Conservation (phyloP, 495 filamentous ascomycete genomes). For the Penicillium verhagenii region DNA sequence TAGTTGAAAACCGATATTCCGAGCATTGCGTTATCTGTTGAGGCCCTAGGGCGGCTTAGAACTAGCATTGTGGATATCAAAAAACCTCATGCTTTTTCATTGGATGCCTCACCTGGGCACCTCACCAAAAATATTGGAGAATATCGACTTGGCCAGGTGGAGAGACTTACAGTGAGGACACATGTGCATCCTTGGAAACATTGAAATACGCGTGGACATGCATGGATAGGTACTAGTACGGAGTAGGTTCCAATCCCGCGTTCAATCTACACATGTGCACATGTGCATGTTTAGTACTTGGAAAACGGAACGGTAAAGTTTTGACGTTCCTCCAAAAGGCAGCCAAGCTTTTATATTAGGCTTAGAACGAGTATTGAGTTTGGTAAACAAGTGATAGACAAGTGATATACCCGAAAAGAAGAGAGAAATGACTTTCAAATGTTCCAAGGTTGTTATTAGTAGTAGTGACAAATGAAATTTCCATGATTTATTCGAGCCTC, state of each 20-base stretch:
- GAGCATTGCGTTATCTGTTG: not conserved
- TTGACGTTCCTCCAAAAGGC: not conserved
- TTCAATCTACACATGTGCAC: not conserved
- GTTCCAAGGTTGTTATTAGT: no score
- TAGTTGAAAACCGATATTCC: no score
- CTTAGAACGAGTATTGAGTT: not conserved
- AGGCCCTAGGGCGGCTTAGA: not conserved
- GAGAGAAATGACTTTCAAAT: not conserved
- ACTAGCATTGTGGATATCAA: not conserved
- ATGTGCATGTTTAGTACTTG: no score
- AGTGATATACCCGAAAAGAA: not conserved
- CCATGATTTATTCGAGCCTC: not conserved
- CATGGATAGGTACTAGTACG: no score
- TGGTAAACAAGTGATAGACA: not conserved
- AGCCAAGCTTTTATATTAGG: not conserved
- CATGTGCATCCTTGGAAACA: no score
- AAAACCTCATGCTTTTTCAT: not conserved
- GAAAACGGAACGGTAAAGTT: no score
- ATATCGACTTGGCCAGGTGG: no score
- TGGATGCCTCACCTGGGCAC: not conserved
- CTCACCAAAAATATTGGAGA: no score
- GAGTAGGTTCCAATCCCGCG: no score
- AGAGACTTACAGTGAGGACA: no score
- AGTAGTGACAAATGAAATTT: not conserved
- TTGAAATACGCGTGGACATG: no score